Percentiles rank a stretch among this genome's conserved stretches.
Conservation (phyloP, 129 eudicot genomes). For the Deinandra increscens region DNA sequence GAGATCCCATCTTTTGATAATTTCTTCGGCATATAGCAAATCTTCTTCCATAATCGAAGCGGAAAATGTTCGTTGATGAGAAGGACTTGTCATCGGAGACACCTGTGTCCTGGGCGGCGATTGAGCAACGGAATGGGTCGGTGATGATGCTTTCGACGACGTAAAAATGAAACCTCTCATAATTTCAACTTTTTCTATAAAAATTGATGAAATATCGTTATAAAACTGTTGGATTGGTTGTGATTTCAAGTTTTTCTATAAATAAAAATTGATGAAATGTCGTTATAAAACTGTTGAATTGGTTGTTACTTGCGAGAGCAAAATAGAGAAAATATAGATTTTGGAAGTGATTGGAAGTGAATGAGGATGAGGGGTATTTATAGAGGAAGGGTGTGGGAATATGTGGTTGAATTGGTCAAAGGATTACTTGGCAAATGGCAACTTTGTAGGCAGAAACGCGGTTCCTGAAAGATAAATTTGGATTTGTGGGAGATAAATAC, state of each 20-base stretch:
- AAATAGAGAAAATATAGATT: too few species aligned
- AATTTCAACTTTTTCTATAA: neutral
- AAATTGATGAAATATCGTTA: too few species aligned
- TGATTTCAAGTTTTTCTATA: too few species aligned
- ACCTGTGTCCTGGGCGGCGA: slow-evolving; percentile 25
- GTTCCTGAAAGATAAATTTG: neutral
- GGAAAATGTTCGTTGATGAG: slow-evolving; percentile 36
- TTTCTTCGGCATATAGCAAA: slow-evolving; percentile 38
- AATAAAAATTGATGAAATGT: too few species aligned
- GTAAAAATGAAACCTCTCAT: slow-evolving; percentile 38
- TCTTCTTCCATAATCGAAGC: slow-evolving; percentile 49
- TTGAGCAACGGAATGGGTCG: slow-evolving; percentile 24
- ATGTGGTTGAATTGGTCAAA: too few species aligned
- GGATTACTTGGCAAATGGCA: neutral
- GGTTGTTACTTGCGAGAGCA: neutral
- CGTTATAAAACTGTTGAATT: too few species aligned
- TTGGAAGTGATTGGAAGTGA: too few species aligned
- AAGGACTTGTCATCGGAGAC: slow-evolving; percentile 14
- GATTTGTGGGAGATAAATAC: neutral
- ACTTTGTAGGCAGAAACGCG: neutral
- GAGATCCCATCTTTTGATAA: slow-evolving; percentile 51
- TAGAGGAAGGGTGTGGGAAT: neutral
- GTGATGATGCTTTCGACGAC: slow-evolving; percentile 43
- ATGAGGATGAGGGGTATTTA: neutral
- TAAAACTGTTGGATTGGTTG: too few species aligned